Evolutionary conservation across 2,329 filamentous ascomycete genomes (phyloP).

Genomic region (Sclerotinia spermophila): DNA sequence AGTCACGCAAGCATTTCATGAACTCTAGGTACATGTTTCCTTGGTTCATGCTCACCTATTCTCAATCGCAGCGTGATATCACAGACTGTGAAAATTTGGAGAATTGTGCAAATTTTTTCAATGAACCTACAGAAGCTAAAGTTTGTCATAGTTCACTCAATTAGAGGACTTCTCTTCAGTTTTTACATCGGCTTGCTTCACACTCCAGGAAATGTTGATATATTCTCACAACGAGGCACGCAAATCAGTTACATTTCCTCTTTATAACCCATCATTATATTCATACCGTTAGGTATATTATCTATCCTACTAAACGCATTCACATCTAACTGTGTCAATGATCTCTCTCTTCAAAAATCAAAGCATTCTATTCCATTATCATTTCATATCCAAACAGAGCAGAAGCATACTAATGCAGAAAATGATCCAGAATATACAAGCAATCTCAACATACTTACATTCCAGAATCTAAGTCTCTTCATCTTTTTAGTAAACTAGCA

Average conservation of each 20-base stretch:
- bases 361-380: neutral
- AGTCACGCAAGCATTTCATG: too few relatives aligned
- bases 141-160: neutral
- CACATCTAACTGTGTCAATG: neutral
- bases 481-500: neutral
- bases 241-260: neutral
- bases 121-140: neutral
- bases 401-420: neutral
- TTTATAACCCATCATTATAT: neutral
- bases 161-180: neutral
- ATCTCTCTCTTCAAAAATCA: neutral
- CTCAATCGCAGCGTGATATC: neutral
- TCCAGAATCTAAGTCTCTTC: neutral
- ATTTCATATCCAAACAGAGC: neutral
- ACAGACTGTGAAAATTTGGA: too few relatives aligned
- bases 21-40: neutral
- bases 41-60: neutral
- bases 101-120: too few relatives aligned
- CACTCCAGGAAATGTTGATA: neutral
- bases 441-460: neutral
- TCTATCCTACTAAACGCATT: neutral
- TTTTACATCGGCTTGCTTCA: accelerated
- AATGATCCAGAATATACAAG: neutral
- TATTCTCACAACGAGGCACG: neutral
- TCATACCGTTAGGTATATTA: accelerated